Evolutionary conservation across 2,329 filamentous ascomycete genomes (phyloP).

Genomic region (Fusarium sp.): DNA sequence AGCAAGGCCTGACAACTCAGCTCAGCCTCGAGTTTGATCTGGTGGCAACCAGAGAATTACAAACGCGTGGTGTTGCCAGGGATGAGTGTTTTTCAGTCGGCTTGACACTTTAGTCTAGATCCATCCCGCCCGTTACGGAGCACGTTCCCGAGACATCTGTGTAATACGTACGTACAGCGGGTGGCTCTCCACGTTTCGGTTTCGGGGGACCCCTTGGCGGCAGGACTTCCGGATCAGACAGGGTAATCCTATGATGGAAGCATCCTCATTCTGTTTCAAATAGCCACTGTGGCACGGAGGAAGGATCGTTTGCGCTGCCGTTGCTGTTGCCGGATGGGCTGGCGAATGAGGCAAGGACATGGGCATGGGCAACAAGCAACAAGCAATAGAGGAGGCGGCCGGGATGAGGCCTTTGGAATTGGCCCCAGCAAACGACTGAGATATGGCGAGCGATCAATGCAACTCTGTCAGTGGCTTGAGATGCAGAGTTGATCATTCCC

Average conservation of each 20-base stretch:
- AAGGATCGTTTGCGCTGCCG: background rate
- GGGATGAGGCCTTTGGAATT: background rate
- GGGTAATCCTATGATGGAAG: background rate
- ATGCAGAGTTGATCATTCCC: slow-evolving; percentile 16
- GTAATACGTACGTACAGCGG: background rate
- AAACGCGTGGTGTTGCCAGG: background rate
- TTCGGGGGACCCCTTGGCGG: background rate
- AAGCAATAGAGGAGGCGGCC: background rate
- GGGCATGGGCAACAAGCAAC: background rate
- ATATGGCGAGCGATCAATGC: slow-evolving; percentile 7
- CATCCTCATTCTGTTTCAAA: slow-evolving; percentile 5
- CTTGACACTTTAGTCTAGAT: slow-evolving; percentile 21
- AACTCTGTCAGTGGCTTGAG: slow-evolving; percentile 11
- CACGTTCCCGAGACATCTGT: slow-evolving; percentile 6
- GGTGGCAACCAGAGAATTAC: background rate
- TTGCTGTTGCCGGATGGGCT: background rate
- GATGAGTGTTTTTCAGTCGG: background rate
- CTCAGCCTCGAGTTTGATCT: background rate
- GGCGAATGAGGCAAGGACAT: background rate
- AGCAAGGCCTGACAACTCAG: slow-evolving; percentile 5
- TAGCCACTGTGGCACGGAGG: background rate
- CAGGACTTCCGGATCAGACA: background rate
- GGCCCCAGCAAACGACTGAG: background rate
- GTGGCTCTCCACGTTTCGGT: slow-evolving; percentile 1
- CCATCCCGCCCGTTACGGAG: slow-evolving; percentile 4